Evolutionary conservation across 768 basidiomycete species (phyloP).

Genomic region (Xerocomellus intermedius): DNA sequence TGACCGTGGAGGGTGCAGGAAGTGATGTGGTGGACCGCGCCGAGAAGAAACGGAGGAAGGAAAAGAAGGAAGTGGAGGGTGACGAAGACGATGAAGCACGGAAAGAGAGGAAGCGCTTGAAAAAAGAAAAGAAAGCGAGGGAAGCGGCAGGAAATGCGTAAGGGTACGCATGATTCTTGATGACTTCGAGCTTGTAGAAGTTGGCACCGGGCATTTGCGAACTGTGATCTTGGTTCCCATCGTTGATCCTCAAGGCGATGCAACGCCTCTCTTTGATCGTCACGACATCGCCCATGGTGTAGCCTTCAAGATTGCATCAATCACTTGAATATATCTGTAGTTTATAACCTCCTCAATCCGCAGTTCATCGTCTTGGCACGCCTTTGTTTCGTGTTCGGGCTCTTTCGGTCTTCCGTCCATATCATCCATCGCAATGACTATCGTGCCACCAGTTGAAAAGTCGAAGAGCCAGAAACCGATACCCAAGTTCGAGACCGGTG

Average conservation of each 20-base stretch:
- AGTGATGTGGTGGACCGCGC: slow-evolving; percentile 48
- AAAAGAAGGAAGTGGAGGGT: slow-evolving; percentile 48
- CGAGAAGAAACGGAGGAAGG: slow-evolving; percentile 62
- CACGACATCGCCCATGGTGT: background rate
- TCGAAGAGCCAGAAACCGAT: slow-evolving; percentile 59
- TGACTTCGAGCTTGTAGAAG: background rate
- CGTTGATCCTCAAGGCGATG: slow-evolving; percentile 13
- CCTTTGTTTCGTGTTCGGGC: background rate
- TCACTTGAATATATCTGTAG: slow-evolving; percentile 1
- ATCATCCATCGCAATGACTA: slow-evolving; percentile 2
- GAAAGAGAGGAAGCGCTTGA: slow-evolving; percentile 61
- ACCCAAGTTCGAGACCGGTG: slow-evolving; percentile 73
- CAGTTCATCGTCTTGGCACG: no score
- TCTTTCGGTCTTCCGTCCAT: background rate
- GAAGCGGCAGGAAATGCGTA: slow-evolving; percentile 37
- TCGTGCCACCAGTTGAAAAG: slow-evolving; percentile 10
- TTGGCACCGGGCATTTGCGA: background rate
- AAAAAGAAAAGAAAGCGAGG: slow-evolving; percentile 64
- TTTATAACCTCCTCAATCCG: background rate
- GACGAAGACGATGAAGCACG: slow-evolving; percentile 57
- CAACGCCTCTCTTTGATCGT: background rate
- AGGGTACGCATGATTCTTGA: background rate
- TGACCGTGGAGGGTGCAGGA: slow-evolving; percentile 34
- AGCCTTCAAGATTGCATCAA: slow-evolving; percentile 13
- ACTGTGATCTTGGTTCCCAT: slow-evolving; percentile 5